Conservation (phyloP, 2,329 filamentous ascomycete species). For the Trichoderma polysporum region DNA sequence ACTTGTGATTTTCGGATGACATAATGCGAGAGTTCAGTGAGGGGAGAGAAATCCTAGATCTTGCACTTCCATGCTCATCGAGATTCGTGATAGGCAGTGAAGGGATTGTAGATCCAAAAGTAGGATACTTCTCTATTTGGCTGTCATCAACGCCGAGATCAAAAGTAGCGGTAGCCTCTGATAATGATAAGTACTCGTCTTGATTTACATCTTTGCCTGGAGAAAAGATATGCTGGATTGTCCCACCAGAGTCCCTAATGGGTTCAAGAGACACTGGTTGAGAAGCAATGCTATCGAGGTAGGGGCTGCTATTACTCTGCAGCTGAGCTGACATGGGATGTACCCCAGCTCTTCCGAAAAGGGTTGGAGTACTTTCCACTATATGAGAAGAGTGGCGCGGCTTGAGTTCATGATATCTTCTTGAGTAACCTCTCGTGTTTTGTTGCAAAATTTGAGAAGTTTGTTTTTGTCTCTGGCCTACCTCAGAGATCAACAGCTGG, state of each 20-base stretch:
- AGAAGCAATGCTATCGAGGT: not conserved
- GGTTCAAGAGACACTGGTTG: not conserved
- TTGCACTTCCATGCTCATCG: not conserved
- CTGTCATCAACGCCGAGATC: not conserved
- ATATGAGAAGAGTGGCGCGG: not conserved
- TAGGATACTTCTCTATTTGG: not conserved
- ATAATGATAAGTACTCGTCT: not conserved
- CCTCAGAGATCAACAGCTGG: not conserved
- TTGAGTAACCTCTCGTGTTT: not conserved
- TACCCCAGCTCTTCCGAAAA: not conserved
- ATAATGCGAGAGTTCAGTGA: not conserved
- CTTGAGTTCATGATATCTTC: not conserved
- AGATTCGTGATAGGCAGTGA: not conserved
- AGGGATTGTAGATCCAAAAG: not conserved
- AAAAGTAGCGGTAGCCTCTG: not conserved
- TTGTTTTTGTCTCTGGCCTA: not conserved
- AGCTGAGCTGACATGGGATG: not conserved
- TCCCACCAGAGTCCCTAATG: not conserved
- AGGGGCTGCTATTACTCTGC: not conserved
- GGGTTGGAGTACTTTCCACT: not conserved
- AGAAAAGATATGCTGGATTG: not conserved
- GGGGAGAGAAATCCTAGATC: not conserved
- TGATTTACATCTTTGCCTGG: not conserved
- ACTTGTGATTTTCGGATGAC: not conserved
- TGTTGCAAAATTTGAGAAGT: not conserved